Evolutionary conservation across 2,329 filamentous ascomycete genomes (phyloP), one percentile per base, ranked within the genome.

Genomic region (Oidium heveae): DNA sequence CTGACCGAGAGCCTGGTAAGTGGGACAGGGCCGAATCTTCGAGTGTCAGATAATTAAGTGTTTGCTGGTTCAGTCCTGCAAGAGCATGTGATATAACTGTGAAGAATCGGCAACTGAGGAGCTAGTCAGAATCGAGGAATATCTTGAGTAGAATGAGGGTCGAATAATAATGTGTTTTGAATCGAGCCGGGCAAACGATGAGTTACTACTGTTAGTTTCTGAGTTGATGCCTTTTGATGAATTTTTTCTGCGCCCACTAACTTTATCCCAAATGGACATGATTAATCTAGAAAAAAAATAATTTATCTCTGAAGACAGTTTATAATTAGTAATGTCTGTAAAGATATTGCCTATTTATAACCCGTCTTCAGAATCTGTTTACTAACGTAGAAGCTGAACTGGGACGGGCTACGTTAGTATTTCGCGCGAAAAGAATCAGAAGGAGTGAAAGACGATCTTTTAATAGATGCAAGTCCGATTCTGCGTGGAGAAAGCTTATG

Each of bases 21-120:
- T 93, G 81, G 58, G 86, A 87, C 56, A 95, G 79, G 32, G 82
- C 78, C 52, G 86, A 85, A 67, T 98, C 93, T 70, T 98, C 91
- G 64, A 98, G 81, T 28, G 83, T 82, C 60, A 98, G 77, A 69
- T 98, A 98, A 68, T 98, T 91, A 63, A 98, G 80, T 0, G 84
- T 85, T 63, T 94, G 86, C 71, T 86, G 81, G 71, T 95, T 87
- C 58, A 98, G 73, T 61, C 91, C 91, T 55, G 91, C 87, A 55
- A 98, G 80, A 49, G 93, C n/a, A n/a, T n/a, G n/a, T n/a, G 91
- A 68, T 98, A 91, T 63, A 98, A 75, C 67, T 84, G 76, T 59
- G 87, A 80, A 10, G 89, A 86, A 69, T 98, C 91, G 67, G 87
- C 79, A 62, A 91, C 82, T 55, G 80, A 69, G 56, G 83, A 80